phyloP scores from a whole-genome alignment of 345 rosid genomes.

The Barbarea vulgaris region DNA sequence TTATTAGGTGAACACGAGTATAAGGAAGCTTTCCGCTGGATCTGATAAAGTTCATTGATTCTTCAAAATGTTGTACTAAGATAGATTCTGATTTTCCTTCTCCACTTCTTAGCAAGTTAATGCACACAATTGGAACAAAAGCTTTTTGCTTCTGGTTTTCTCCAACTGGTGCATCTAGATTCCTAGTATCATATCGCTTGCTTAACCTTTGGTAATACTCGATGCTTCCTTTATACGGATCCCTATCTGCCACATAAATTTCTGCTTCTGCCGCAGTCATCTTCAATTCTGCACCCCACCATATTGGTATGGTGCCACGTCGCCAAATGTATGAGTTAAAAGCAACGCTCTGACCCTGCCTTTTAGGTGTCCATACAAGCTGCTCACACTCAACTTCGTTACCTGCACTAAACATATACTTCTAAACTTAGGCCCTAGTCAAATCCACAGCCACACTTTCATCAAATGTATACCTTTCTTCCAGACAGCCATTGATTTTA shows the following conservation, averaged over 20 bases:
- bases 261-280: constrained; percentile 96
- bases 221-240: constrained; percentile 91
- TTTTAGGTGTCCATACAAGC: constrained; percentile 91
- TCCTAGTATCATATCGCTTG: constrained; percentile 78
- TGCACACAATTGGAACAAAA: constrained; percentile 78
- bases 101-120: constrained; percentile 85
- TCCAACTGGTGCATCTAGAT: constrained; percentile 55
- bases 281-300: constrained; percentile 99
- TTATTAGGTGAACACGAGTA: constrained; percentile 65
- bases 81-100: constrained; percentile 92
- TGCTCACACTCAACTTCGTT: constrained; percentile 99
- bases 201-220: constrained; percentile 86
- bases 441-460: constrained; percentile 28
- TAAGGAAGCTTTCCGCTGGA: constrained; percentile 74
- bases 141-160: constrained; percentile 69
- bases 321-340: constrained; percentile 91
- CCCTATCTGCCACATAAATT: constrained; percentile 82
- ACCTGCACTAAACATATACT: constrained; percentile 60
- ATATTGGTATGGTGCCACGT: constrained; percentile 94
- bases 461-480: background rate
- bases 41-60: constrained; percentile 69
- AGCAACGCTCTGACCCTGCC: constrained; percentile 70
- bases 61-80: constrained; percentile 90
- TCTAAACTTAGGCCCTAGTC: constrained; percentile 40
- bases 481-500: constrained; percentile 20